A percentile compares a stretch with the other conserved stretches of the same genome.
phyloP scores from a whole-genome alignment of 805 yeast species.

The Kuraishia ogatae region DNA sequence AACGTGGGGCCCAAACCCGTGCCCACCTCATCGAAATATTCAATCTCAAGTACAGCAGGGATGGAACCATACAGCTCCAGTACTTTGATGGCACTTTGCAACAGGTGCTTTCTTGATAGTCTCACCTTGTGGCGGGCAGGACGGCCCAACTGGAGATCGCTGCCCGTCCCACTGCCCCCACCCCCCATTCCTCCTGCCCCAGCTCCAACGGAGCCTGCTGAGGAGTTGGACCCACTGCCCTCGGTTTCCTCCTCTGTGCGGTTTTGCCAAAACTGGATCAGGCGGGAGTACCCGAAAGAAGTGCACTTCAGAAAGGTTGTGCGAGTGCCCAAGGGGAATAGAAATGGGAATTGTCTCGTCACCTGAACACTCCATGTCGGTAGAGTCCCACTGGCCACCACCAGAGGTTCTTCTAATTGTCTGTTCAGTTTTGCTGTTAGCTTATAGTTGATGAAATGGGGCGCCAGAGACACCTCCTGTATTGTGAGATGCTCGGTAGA shows the following conservation, averaged over 20 bases:
- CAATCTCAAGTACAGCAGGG: constrained; percentile 81
- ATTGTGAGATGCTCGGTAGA: neutral
- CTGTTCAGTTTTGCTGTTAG: constrained; percentile 78
- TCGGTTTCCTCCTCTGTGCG: constrained; percentile 32
- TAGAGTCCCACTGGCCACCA: constrained; percentile 77
- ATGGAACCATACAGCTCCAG: constrained; percentile 66
- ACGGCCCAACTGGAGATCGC: constrained; percentile 51
- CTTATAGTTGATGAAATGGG: constrained; percentile 62
- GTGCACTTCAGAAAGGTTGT: constrained; percentile 74
- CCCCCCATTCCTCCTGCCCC: neutral
- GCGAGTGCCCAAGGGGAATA: constrained; percentile 79
- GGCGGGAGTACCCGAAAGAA: constrained; percentile 82
- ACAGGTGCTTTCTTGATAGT: constrained; percentile 57
- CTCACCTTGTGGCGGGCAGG: constrained; percentile 74
- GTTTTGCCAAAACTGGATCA: constrained; percentile 70
- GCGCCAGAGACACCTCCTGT: constrained; percentile 9
- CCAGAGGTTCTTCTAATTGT: constrained; percentile 82
- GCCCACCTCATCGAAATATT: constrained; percentile 87
- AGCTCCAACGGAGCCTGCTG: neutral
- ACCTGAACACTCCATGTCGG: constrained; percentile 79
- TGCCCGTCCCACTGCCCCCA: neutral
- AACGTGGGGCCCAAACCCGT: constrained; percentile 94
- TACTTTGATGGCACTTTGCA: constrained; percentile 74
- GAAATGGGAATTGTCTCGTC: constrained; percentile 68
- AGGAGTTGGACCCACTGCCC: constrained; percentile 11